phyloP scores from a whole-genome alignment of 805 yeast genomes.

The Diddensiella santjacobensis region DNA sequence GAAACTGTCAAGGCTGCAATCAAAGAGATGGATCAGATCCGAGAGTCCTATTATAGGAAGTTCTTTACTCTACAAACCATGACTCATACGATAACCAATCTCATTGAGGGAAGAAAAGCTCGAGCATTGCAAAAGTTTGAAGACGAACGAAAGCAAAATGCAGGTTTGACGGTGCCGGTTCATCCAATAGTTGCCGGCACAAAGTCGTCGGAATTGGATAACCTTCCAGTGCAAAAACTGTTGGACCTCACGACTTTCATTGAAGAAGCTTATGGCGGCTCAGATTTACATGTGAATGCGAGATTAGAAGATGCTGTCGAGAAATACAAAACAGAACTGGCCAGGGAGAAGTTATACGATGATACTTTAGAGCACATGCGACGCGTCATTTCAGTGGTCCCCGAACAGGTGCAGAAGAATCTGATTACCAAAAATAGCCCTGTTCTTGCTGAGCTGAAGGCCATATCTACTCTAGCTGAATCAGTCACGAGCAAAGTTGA shows the following conservation, averaged over 20 bases:
- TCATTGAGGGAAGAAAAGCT: too few relatives aligned
- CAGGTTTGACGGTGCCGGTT: constrained; percentile 1
- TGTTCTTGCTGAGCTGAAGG: background rate
- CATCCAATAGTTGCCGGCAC: constrained; percentile 4
- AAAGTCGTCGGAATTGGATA: background rate
- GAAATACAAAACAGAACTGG: background rate
- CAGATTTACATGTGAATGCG: too few relatives aligned
- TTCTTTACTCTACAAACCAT: constrained; percentile 14
- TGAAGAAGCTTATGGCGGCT: too few relatives aligned
- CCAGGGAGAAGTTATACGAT: background rate
- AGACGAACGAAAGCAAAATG: too few relatives aligned
- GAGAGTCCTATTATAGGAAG: constrained; percentile 6
- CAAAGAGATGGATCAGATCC: background rate
- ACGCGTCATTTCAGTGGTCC: background rate
- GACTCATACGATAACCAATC: background rate
- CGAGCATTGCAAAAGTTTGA: too few relatives aligned
- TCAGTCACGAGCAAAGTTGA: too few relatives aligned
- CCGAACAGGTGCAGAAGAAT: background rate
- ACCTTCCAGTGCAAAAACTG: constrained; percentile 3
- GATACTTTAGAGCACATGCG: background rate
- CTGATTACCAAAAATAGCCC: background rate
- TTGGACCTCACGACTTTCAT: too few relatives aligned
- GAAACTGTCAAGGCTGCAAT: background rate
- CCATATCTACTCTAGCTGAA: constrained; percentile 1
- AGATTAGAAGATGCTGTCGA: background rate